Percentiles rank a stretch among this genome's conserved stretches.
phyloP scores from a whole-genome alignment of 179 eudicot genomes.

The Drosera spatulata region DNA sequence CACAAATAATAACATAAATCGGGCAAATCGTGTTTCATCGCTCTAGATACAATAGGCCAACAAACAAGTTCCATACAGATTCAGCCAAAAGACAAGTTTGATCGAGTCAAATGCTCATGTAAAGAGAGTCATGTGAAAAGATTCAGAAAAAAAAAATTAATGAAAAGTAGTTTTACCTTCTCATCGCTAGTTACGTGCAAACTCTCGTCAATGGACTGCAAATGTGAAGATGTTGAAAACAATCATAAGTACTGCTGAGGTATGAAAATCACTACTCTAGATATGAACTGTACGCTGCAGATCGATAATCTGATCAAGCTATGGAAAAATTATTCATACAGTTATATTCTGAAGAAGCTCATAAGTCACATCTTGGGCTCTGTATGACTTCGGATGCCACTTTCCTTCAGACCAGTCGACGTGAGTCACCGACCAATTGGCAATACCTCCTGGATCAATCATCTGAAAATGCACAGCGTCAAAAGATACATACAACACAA shows the following conservation, averaged over 20 bases:
- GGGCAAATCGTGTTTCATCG: too few species aligned
- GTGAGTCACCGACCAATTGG: slow-evolving; percentile 93
- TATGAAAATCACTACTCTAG: not conserved
- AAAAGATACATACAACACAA: not conserved
- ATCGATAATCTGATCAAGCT: not conserved
- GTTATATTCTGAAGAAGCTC: slow-evolving; percentile 68
- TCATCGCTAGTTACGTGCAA: slow-evolving; percentile 75
- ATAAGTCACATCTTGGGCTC: slow-evolving; percentile 45
- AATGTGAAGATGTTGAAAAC: not conserved
- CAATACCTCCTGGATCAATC: slow-evolving; percentile 85
- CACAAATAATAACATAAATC: too few species aligned
- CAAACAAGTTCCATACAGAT: too few species aligned
- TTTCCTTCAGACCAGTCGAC: slow-evolving; percentile 99
- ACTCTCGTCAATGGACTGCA: slow-evolving; percentile 58
- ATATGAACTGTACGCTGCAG: not conserved
- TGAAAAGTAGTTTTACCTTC: slow-evolving; percentile 26
- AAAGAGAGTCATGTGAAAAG: not conserved
- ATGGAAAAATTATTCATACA: slow-evolving; percentile 28
- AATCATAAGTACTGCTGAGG: not conserved
- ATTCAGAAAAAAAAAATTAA: not conserved
- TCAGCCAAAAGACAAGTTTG: not conserved
- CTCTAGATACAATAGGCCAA: too few species aligned
- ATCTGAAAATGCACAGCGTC: slow-evolving; percentile 30
- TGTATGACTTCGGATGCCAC: slow-evolving; percentile 94
- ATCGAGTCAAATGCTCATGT: not conserved